Evolutionary conservation across 768 basidiomycete genomes (phyloP), one percentile per base, ranked within the genome.

Genomic region (Phanerodontia chrysosporium): DNA sequence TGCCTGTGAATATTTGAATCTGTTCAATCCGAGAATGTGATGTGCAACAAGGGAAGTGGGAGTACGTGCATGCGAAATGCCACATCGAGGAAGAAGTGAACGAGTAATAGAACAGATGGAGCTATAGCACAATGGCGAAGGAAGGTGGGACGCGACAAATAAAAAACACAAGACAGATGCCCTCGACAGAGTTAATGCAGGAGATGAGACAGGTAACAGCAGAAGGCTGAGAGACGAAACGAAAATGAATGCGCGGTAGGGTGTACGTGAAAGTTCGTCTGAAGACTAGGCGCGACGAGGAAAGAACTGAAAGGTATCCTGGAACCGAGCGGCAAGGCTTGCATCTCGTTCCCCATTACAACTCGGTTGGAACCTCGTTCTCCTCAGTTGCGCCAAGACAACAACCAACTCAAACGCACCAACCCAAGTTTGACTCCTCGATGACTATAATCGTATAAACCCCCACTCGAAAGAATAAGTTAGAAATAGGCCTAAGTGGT

Each of bases 51-150:
- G 42, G 21, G 35, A 53, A 39, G 35, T 6, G 39, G 39, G 18
- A 42, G 39, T 39, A 35, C 39, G 21, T 42, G 52, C 52, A 25
- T 53, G 52, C 32, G 52, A 12, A 24, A 36, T 13, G 42, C 52
- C 52, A 53, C 52, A 53, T 53, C 25, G 35, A 53, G 32, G 13
- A 35, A 35, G 32, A 35, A 13, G n/a, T n/a, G 36, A 53, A 49
- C n/a, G 46, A 46, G 54, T 64, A 63, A 25, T 62, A 65, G 67
- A 61, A 73, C 67, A 67, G 72, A 65, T 70, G 69, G 70, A 70
- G 72, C 71, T 76, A 77, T 77, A 75, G 72, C 75, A 76, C 76
- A 75, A 60, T 71, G 68, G 59, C 42, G 64, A 66, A 64, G 65
- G 69, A 74, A 36, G 39, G 52, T 42, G 48, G 54, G 18, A 18